phyloP scores from a whole-genome alignment of 352 stramenopile species.

The Phytophthora pluvialis region DNA sequence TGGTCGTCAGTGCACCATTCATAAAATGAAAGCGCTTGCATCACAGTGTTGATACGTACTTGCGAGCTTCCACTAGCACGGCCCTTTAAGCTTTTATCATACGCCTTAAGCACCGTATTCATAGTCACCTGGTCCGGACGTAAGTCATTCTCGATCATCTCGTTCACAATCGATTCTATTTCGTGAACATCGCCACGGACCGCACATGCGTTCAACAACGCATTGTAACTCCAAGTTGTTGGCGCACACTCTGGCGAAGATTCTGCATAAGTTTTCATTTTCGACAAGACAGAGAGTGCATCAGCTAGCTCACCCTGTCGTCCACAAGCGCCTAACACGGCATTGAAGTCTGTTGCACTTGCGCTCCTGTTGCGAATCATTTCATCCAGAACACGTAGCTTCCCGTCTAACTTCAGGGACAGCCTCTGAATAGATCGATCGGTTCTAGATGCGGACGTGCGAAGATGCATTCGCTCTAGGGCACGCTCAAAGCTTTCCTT shows the following conservation, averaged over 20 bases:
- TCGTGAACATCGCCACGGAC: constrained; percentile 32
- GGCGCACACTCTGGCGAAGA: constrained; percentile 24
- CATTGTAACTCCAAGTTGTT: constrained; percentile 49
- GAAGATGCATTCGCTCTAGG: constrained; percentile 18
- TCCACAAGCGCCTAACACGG: constrained; percentile 45
- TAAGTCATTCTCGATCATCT: constrained; percentile 41
- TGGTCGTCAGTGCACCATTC: constrained; percentile 41
- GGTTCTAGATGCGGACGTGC: background rate
- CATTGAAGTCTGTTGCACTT: constrained; percentile 42
- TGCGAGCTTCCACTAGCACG: constrained; percentile 9
- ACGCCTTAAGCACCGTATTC: constrained; percentile 60
- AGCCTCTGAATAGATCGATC: constrained; percentile 20
- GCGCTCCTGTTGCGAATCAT: constrained; percentile 34
- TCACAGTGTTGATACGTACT: constrained; percentile 28
- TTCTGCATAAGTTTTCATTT: constrained; percentile 40
- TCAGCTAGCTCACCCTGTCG: constrained; percentile 35
- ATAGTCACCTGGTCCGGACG: constrained; percentile 49
- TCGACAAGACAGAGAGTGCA: constrained; percentile 42
- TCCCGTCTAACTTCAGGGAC: constrained; percentile 37
- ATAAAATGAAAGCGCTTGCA: constrained; percentile 41
- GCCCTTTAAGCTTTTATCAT: constrained; percentile 29
- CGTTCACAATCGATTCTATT: constrained; percentile 43
- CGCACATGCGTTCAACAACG: constrained; percentile 55
- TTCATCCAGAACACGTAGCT: constrained; percentile 43
- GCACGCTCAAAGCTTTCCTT: constrained; percentile 35